Base-by-base conservation (phyloP, 75 land plant species). In the Selaginella tamariscina region DNA sequence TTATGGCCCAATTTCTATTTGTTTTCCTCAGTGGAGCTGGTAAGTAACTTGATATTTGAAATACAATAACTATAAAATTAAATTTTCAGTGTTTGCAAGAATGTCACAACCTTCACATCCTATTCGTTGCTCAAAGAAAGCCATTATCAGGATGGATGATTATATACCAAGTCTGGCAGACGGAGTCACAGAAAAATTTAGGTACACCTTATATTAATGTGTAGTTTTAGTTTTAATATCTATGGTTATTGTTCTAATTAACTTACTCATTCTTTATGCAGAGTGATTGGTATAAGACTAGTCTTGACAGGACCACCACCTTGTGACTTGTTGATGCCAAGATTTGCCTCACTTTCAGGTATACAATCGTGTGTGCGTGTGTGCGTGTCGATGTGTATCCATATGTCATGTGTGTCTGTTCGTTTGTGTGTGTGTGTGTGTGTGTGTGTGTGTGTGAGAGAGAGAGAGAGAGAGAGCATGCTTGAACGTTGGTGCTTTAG, bases 91-190 rank as follows among this genome's bases (percentile, higher is more conserved):
- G 56, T 80, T 80, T 78, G 82, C 82, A 26, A 75, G 82, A 29
- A 80, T 80, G 82, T 80, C 82, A 28, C 82, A 80, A 65, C 82
- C 82, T 27, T 80, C 82, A 27, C 81, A 80, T 57, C 82, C 82
- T 18, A 79, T 80, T 18, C 75, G 82, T 26, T 80, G 82, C 65
- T 73, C 82, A 13, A 80, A 73, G 75, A 77, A 77, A 55, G 82
- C 82, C 1, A 78, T 80, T 27, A 80, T 80, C 29, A 73, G 65
- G 27, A 55, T 32, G 24, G 76, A 80, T 78, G 82, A 80, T 65
- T 70, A 72, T 59, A 74, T 70, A 2, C 29, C 72, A 9, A 73
- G 60, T 65, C 62, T 70, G 49, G 80, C 62, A 66, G 76, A 78
- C 31, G 32, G 62, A 26, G 27, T 30, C 23, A 32, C 62, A 30